Conservation (phyloP, 2,329 filamentous ascomycete genomes). For the Lizonia empirigonia region DNA sequence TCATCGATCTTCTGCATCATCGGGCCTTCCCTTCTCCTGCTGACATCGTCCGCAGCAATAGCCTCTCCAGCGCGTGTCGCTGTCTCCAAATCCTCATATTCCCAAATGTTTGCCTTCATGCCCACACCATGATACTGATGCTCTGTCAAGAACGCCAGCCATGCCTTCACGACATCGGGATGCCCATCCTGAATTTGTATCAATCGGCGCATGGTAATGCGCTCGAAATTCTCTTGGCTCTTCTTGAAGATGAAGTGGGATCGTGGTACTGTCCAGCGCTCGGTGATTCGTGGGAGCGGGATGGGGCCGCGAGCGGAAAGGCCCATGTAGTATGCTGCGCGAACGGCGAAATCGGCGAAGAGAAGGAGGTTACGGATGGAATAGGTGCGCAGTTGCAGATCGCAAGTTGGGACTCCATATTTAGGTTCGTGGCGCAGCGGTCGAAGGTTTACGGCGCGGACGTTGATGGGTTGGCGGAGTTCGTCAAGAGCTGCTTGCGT, state of each 20-base stretch:
- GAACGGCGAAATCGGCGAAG: constrained; percentile 91
- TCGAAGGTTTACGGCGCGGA: constrained; percentile 85
- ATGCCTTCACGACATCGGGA: constrained; percentile 84
- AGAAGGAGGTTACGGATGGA: constrained; percentile 89
- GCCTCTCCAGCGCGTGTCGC: constrained; percentile 39
- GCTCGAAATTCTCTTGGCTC: constrained; percentile 95
- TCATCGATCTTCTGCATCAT: constrained; percentile 46
- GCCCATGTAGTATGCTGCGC: constrained; percentile 91
- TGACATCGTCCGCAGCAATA: constrained; percentile 33
- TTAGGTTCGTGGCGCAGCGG: constrained; percentile 77
- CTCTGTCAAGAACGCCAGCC: constrained; percentile 90
- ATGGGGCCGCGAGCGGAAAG: constrained; percentile 85
- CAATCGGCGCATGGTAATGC: constrained; percentile 81
- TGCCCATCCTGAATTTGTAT: constrained; percentile 94
- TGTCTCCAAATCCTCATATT: constrained; percentile 70
- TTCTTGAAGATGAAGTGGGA: constrained; percentile 96
- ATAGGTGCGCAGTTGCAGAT: constrained; percentile 92
- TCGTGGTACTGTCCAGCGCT: constrained; percentile 92
- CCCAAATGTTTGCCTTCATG: constrained; percentile 98
- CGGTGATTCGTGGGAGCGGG: constrained; percentile 81
- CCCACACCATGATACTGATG: constrained; percentile 95
- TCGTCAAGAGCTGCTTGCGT: constrained; percentile 40
- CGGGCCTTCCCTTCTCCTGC: constrained; percentile 37
- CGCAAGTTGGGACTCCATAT: constrained; percentile 82
- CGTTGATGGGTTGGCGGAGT: constrained; percentile 65